These are phyloP conservation scores for Handroanthus guayacan DNA, from an alignment of 257 asterid species.

Conservation along the genomic window DNA sequence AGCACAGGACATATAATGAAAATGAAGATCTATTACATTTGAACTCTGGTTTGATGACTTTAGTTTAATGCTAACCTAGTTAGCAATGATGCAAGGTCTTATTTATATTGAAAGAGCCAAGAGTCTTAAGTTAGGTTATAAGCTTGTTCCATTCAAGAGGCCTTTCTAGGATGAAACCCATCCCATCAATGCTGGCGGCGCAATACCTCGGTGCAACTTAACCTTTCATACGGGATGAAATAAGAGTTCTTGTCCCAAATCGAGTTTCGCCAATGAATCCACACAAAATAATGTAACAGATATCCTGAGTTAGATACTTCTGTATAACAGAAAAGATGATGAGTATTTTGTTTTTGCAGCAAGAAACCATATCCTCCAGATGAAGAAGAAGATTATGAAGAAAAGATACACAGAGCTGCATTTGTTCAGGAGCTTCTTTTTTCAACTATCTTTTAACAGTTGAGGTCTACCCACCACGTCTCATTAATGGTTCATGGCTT, in stretches of 20 bases:
- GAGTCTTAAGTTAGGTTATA: too few relatives aligned
- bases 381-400: slow-evolving; percentile 43
- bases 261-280: not conserved
- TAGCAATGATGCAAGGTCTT: too few relatives aligned
- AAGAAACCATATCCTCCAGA: slow-evolving; percentile 34
- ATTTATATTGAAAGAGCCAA: too few relatives aligned
- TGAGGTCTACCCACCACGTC: slow-evolving; percentile 22
- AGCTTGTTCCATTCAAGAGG: too few relatives aligned
- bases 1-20: too few relatives aligned
- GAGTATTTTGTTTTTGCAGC: slow-evolving; percentile 39
- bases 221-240: too few relatives aligned
- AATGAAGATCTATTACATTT: too few relatives aligned
- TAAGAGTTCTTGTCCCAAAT: too few relatives aligned
- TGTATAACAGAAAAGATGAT: not conserved
- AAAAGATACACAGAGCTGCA: slow-evolving; percentile 51
- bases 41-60: not conserved
- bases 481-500: slow-evolving; percentile 27
- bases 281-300: not conserved
- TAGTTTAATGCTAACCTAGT: too few relatives aligned
- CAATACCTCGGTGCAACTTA: too few relatives aligned
- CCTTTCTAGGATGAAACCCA: too few relatives aligned
- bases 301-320: not conserved
- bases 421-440: slow-evolving; percentile 58
- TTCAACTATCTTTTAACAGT: slow-evolving; percentile 49
- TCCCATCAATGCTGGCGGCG: too few relatives aligned